Evolutionary conservation across 306 rosid species (phyloP).

Genomic region (Vigna radiata): DNA sequence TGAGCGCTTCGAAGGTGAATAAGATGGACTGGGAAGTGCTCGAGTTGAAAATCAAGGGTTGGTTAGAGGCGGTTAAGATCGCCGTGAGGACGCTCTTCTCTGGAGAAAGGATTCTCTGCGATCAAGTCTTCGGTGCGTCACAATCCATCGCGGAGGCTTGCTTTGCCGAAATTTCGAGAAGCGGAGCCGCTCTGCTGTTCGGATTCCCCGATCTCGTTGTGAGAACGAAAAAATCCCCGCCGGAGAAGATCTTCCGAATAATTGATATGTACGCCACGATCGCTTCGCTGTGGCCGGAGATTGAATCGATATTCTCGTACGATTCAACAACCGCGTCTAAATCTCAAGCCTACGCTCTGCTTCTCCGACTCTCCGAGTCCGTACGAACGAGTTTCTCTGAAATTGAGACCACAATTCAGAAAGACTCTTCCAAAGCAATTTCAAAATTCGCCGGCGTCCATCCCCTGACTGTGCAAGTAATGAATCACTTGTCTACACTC

Average conservation of each 20-base stretch:
- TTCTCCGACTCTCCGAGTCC: conserved; percentile 8
- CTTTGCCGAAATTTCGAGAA: conserved; percentile 21
- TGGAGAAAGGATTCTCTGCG: conserved; percentile 25
- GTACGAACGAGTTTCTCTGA: neutral
- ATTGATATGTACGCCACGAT: conserved; percentile 18
- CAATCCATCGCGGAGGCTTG: conserved; percentile 1
- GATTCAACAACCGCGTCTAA: neutral
- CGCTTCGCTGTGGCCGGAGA: conserved; percentile 18
- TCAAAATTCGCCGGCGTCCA: conserved; percentile 13
- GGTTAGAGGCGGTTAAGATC: conserved; percentile 30
- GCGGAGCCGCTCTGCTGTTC: neutral
- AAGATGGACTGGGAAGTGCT: conserved; percentile 11
- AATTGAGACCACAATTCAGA: neutral
- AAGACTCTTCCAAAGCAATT: conserved; percentile 24
- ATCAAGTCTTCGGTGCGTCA: neutral
- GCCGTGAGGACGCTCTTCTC: conserved; percentile 22
- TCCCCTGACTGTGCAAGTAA: neutral
- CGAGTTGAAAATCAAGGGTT: conserved; percentile 7
- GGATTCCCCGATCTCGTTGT: conserved; percentile 18
- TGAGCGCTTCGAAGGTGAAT: neutral
- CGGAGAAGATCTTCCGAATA: neutral
- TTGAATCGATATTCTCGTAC: conserved; percentile 20
- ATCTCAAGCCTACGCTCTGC: conserved; percentile 3
- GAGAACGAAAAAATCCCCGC: neutral
- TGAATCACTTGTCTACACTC: neutral